Base-by-base conservation (phyloP, 2,329 filamentous ascomycete species). In the Pseudogymnoascus sp. region DNA sequence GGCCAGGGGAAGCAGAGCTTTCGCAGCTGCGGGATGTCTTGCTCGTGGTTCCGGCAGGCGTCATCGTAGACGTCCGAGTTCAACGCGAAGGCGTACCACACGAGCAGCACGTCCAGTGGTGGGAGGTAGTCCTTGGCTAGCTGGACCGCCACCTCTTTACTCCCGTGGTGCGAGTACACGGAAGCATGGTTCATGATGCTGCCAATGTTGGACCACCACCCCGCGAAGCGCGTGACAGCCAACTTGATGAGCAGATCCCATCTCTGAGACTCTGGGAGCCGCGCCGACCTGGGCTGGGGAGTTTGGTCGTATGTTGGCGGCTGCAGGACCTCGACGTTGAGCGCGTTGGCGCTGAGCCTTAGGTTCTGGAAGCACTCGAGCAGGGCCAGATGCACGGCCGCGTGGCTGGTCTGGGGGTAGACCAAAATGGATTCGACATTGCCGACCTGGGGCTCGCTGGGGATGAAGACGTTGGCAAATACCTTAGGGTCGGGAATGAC, bases 1-100 rank as follows among this genome's bases (percentile, higher is more conserved):
- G 54, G 37, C 61, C 61, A 62, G 16, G 61, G 61, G 38, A 62
- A 62, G 39, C 61, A 62, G 36, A 62, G 28, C 20, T 62, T 39
- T 39, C 38, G 16, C 38, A 39, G 57, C 12, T 50, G 57, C 12
- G 59, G 61, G 33, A 57, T 38, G 16, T 18, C 35, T 37, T 22
- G 33, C 35, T 57, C 37, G 50, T 58, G 60, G 33, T 38, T 38
- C 16, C 60, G 60, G 28, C 61, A 60, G 16, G 61, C 39, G 5
- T 33, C 38, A n/a, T 39, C 61, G 16, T 39, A 62, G 30, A 43
- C 38, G 16, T 39, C 16, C 16, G 16, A 39, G 16, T 39, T 20
- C 28, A 47, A 39, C 37, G 33, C 35, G 20, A 35, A 57, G n/a
- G n/a, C 47, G 16, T 38, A 47, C 28, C 28, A 47, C 35, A 41